Percentiles rank a stretch among this genome's conserved stretches.
phyloP scores from a whole-genome alignment of 2,329 filamentous ascomycete species.

The Colletotrichum spaethianum region DNA sequence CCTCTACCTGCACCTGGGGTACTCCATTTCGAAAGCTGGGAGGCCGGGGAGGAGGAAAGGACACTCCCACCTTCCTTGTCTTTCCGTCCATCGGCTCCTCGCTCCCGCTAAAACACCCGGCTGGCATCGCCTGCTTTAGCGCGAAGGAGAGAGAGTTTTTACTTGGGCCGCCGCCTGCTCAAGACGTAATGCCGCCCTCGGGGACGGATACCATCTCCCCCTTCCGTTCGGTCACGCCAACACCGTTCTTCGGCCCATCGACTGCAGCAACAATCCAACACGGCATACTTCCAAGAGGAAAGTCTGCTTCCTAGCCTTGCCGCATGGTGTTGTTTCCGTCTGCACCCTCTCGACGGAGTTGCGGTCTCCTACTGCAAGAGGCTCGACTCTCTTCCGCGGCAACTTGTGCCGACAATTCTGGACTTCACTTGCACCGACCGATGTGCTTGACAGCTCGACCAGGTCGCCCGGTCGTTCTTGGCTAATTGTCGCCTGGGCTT shows the following conservation, averaged over 20 bases:
- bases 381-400: conserved; percentile 22
- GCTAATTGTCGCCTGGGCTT: conserved; percentile 26
- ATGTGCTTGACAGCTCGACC: conserved; percentile 20
- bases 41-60: neutral
- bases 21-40: neutral
- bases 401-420: conserved; percentile 34
- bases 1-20: neutral
- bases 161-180: neutral
- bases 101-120: neutral
- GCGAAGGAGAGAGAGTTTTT: neutral
- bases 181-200: conserved; percentile 13
- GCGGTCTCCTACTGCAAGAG: conserved; percentile 9
- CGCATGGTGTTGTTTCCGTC: neutral
- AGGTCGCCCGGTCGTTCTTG: conserved; percentile 24
- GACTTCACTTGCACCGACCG: conserved; percentile 7
- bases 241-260: neutral
- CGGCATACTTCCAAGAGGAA: neutral
- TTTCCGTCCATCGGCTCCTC: neutral
- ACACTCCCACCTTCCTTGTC: neutral
- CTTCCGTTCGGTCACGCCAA: neutral
- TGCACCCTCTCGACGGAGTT: neutral
- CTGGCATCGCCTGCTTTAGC: neutral
- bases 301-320: conserved; percentile 2
- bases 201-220: conserved; percentile 11
- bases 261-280: neutral